phyloP scores from a whole-genome alignment of 2,329 filamentous ascomycete species.

The Aspergillus sp. region DNA sequence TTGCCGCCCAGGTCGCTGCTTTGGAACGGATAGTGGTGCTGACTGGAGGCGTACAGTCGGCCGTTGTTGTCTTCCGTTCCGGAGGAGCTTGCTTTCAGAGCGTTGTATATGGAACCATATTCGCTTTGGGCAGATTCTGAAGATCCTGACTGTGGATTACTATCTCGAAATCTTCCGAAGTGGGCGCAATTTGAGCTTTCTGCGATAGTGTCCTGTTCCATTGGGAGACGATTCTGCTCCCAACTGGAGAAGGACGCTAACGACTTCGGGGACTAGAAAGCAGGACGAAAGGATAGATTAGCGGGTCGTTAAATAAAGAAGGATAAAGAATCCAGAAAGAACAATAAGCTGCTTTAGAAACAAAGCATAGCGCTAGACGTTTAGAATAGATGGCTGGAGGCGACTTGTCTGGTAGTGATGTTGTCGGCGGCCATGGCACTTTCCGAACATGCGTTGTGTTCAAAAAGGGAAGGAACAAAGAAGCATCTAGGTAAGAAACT shows the following conservation, averaged over 20 bases:
- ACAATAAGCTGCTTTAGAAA: background rate
- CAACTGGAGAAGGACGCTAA: too few relatives aligned
- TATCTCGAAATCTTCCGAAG: background rate
- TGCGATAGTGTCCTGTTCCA: background rate
- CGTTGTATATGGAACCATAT: constrained; percentile 34
- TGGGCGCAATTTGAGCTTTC: background rate
- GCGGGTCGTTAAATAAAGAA: background rate
- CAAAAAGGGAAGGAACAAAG: background rate
- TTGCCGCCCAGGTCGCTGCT: constrained; percentile 19
- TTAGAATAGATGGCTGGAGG: background rate
- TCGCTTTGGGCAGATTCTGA: constrained; percentile 27
- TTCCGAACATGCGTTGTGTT: background rate
- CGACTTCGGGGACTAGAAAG: background rate
- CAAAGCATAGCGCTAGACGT: background rate
- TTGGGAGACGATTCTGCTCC: background rate
- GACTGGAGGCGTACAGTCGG: background rate
- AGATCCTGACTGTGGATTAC: constrained; percentile 5
- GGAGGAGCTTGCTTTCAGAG: constrained; percentile 22
- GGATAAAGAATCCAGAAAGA: background rate
- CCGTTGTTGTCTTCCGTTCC: constrained; percentile 12
- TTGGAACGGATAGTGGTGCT: background rate
- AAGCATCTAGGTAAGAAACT: constrained; percentile 9
- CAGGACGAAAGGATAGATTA: background rate
- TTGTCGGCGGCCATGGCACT: background rate
- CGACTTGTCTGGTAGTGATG: background rate